phyloP scores from a whole-genome alignment of 148 eudicot species.

The Rhododendron mucronatum region DNA sequence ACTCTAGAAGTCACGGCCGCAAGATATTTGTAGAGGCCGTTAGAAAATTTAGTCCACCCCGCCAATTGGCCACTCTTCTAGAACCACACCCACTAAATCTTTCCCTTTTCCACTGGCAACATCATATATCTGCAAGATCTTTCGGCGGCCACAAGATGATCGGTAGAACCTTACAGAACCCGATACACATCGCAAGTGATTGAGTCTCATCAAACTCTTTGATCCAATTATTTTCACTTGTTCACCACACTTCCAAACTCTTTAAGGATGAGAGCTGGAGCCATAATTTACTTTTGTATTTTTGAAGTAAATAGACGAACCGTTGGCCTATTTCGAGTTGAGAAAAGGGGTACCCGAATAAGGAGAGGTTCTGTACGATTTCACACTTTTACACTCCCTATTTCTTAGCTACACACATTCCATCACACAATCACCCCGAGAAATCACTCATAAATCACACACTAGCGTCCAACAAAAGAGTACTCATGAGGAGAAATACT shows the following conservation, averaged over 20 bases:
- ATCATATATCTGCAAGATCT: background rate
- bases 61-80: background rate
- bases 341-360: background rate
- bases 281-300: background rate
- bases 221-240: background rate
- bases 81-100: background rate
- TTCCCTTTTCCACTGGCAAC: background rate
- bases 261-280: background rate
- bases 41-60: background rate
- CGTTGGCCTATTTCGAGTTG: background rate
- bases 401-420: background rate
- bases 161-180: background rate
- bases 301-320: background rate
- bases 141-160: background rate
- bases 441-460: too few relatives aligned
- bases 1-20: background rate
- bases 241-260: background rate
- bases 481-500: background rate
- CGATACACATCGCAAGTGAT: background rate
- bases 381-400: background rate
- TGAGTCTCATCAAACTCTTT: background rate
- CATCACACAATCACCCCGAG: background rate
- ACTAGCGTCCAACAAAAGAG: background rate
- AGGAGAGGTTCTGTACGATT: background rate
- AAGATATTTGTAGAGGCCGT: background rate